Percentiles rank a stretch among this genome's conserved stretches.
These are phyloP conservation scores for Zoysia japonica DNA, from an alignment of 176 grass and related monocot species.

Conservation along the genomic window DNA sequence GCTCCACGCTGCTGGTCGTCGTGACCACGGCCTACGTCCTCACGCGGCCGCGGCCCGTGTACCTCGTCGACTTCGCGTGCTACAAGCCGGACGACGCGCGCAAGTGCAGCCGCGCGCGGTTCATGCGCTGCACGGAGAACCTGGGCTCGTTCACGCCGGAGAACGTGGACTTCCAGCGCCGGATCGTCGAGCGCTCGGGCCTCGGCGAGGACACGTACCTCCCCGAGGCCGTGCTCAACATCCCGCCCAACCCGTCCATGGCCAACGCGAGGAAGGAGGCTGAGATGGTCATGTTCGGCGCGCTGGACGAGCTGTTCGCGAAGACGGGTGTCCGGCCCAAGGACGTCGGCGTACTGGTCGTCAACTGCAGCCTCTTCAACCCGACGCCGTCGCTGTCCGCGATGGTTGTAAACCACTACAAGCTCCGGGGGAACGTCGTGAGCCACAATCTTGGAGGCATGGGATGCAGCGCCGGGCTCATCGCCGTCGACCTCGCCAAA, in stretches of 20 bases:
- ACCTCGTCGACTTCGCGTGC: slow-evolving; percentile 71
- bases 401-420: slow-evolving; percentile 56
- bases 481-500: slow-evolving; percentile 55
- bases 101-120: slow-evolving; percentile 45
- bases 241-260: slow-evolving; percentile 55
- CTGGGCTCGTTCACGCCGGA: slow-evolving; percentile 52
- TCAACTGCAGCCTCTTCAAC: slow-evolving; percentile 66
- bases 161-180: slow-evolving; percentile 69
- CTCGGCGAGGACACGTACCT: slow-evolving; percentile 63
- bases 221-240: slow-evolving; percentile 49
- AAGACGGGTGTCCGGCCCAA: slow-evolving; percentile 47
- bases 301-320: slow-evolving; percentile 53
- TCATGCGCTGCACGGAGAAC: slow-evolving; percentile 53
- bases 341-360: slow-evolving; percentile 51
- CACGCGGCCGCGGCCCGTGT: slow-evolving; percentile 56
- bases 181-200: slow-evolving; percentile 57
- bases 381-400: slow-evolving; percentile 58
- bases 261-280: slow-evolving; percentile 46
- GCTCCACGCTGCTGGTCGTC: slow-evolving; percentile 46
- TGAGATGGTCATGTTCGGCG: slow-evolving; percentile 61
- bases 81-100: slow-evolving; percentile 58
- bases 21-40: slow-evolving; percentile 48
- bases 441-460: slow-evolving; percentile 68
- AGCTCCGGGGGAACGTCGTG: slow-evolving; percentile 43
- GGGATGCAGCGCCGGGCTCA: slow-evolving; percentile 59